Evolutionary conservation across 2,329 filamentous ascomycete species (phyloP).

Genomic region (Dactylonectria estremocensis): DNA sequence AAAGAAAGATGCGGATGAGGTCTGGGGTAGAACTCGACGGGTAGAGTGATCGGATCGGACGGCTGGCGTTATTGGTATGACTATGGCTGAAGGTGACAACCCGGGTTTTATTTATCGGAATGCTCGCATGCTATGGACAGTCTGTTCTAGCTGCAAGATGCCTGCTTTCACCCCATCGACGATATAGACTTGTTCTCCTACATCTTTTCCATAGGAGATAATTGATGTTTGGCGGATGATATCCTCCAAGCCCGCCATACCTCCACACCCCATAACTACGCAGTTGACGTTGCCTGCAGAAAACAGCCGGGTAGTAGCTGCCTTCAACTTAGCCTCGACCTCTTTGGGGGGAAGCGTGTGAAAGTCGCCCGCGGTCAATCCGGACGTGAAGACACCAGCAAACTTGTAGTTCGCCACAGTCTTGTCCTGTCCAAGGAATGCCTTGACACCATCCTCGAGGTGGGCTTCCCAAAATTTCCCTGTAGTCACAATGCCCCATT

Average conservation of each 20-base stretch:
- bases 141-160: conserved; percentile 73
- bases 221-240: conserved; percentile 80
- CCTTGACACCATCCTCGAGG: conserved; percentile 74
- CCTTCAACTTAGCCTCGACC: conserved; percentile 76
- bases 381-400: conserved; percentile 86
- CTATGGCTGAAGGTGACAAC: conserved; percentile 23
- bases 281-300: conserved; percentile 70
- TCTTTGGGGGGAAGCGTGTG: conserved; percentile 78
- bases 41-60: conserved; percentile 58
- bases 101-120: conserved; percentile 49
- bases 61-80: conserved; percentile 19
- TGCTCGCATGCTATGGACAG: conserved; percentile 60
- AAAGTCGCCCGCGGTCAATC: conserved; percentile 84
- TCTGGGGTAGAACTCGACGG: conserved; percentile 82
- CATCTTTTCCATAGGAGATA: conserved; percentile 73
- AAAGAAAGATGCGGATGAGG: conserved; percentile 86
- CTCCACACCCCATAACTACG: conserved; percentile 89
- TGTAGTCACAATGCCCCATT: conserved; percentile 92
- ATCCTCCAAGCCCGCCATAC: conserved; percentile 88
- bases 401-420: conserved; percentile 67
- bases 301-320: conserved; percentile 79
- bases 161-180: conserved; percentile 86
- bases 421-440: conserved; percentile 70
- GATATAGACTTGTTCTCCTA: conserved; percentile 73
- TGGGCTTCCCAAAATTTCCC: conserved; percentile 87